Percentiles rank a stretch among this genome's conserved stretches.
phyloP scores from a whole-genome alignment of 352 stramenopile species.

The Phytophthora capsici region DNA sequence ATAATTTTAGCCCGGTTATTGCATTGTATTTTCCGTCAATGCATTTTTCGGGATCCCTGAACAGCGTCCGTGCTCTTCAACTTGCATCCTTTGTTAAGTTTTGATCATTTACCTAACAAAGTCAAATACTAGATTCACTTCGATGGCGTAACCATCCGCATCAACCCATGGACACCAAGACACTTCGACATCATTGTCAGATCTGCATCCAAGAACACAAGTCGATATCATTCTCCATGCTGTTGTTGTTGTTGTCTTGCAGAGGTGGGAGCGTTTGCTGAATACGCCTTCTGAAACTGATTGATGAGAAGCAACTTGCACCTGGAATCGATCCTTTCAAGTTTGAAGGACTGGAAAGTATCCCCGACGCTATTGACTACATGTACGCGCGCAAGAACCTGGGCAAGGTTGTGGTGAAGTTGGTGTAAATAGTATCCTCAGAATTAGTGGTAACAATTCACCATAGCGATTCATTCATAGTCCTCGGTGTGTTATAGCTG shows the following conservation, averaged over 20 bases:
- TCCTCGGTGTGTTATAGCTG: too few relatives aligned
- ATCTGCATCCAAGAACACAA: slow-evolving; percentile 20
- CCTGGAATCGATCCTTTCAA: slow-evolving; percentile 48
- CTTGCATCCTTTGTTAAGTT: too few relatives aligned
- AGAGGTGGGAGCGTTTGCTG: slow-evolving; percentile 59
- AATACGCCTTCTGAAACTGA: slow-evolving; percentile 60
- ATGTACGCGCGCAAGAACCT: slow-evolving; percentile 76
- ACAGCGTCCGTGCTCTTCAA: too few relatives aligned
- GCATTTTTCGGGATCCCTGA: too few relatives aligned
- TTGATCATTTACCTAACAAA: too few relatives aligned
- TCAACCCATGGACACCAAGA: neutral
- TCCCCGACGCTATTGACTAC: slow-evolving; percentile 64
- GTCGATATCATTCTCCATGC: slow-evolving; percentile 21
- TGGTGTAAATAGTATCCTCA: slow-evolving; percentile 38
- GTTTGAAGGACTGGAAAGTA: slow-evolving; percentile 56
- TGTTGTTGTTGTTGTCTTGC: slow-evolving; percentile 2
- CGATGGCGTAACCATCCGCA: neutral
- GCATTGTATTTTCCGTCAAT: too few relatives aligned
- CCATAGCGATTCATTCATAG: too few relatives aligned
- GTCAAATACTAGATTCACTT: neutral
- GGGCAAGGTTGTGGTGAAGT: slow-evolving; percentile 80
- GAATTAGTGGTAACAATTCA: too few relatives aligned
- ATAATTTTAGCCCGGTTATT: too few relatives aligned
- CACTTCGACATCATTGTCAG: neutral
- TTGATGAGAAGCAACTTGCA: slow-evolving; percentile 51